Evolutionary conservation across 176 grass and related monocot genomes (phyloP).

Genomic region (Tillandsia leiboldiana): DNA sequence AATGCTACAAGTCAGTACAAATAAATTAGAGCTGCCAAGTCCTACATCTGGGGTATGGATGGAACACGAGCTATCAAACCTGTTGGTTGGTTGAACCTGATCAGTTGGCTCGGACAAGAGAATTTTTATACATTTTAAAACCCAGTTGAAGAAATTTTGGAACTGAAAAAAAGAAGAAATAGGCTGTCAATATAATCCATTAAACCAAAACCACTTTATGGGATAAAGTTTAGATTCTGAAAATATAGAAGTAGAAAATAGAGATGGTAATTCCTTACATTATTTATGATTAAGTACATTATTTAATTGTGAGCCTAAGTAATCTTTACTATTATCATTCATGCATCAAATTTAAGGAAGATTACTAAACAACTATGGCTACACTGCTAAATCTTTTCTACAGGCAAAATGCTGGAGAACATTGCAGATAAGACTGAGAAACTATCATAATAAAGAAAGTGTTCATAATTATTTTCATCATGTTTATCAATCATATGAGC

Average conservation of each 20-base stretch:
- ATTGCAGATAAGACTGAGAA: no score
- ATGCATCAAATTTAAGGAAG: no score
- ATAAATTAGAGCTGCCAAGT: constrained; percentile 9
- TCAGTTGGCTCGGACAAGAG: constrained; percentile 77
- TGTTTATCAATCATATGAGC: no score
- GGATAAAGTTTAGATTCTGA: not conserved
- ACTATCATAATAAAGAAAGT: no score
- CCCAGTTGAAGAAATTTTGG: constrained; percentile 97
- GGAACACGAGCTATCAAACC: constrained; percentile 25
- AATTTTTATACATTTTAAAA: constrained; percentile 80
- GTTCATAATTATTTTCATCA: no score
- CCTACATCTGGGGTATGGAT: constrained; percentile 16
- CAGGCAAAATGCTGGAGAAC: no score
- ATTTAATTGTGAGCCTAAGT: no score
- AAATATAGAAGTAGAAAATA: not conserved
- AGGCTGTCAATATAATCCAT: constrained; percentile 12
- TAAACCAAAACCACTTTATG: not conserved
- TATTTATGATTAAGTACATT: no score
- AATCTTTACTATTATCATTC: no score
- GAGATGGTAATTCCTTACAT: no score
- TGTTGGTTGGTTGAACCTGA: constrained; percentile 64
- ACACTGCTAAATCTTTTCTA: no score
- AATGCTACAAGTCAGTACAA: constrained; percentile 8
- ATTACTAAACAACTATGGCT: no score
- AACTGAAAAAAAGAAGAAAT: constrained; percentile 55